Evolutionary conservation across 305 asterid species (phyloP).

Genomic region (Euphrasia arctica): DNA sequence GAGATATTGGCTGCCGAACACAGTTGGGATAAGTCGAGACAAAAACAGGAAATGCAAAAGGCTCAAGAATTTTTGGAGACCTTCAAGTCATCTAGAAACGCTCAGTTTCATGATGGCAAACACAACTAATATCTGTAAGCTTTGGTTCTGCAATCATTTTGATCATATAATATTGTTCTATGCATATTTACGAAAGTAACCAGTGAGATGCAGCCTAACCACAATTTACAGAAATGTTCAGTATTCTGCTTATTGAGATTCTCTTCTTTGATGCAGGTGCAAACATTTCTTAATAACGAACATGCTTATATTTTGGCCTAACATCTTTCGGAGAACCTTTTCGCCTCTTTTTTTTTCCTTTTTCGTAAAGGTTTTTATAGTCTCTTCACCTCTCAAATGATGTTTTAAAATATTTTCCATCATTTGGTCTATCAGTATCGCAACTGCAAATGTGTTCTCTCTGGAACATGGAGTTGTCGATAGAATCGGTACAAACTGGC

Average conservation of each 20-base stretch:
- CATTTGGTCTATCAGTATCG: background rate
- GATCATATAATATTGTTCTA: background rate
- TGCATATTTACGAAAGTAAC: background rate
- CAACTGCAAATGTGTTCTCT: background rate
- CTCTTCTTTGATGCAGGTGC: slow-evolving; percentile 33
- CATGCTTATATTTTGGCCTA: slow-evolving; percentile 19
- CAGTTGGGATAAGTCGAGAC: slow-evolving; percentile 86
- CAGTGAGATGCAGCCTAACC: no score
- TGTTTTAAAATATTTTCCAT: slow-evolving; percentile 12
- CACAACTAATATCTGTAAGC: slow-evolving; percentile 52
- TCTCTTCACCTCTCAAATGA: slow-evolving; percentile 10
- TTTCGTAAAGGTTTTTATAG: slow-evolving; percentile 22
- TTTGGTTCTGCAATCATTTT: background rate
- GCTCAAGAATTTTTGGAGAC: slow-evolving; percentile 77
- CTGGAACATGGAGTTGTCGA: no score
- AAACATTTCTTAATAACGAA: slow-evolving; percentile 10
- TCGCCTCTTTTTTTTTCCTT: slow-evolving; percentile 6
- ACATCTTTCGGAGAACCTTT: slow-evolving; percentile 17
- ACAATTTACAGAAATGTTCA: background rate
- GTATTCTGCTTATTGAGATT: slow-evolving; percentile 12
- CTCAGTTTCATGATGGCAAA: slow-evolving; percentile 92
- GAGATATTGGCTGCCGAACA: slow-evolving; percentile 79
- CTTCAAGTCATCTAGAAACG: slow-evolving; percentile 91
- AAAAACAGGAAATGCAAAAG: slow-evolving; percentile 51
- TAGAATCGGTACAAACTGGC: background rate